Conservation (phyloP, 2,329 filamentous ascomycete species). For the Pezicula neosporulosa region DNA sequence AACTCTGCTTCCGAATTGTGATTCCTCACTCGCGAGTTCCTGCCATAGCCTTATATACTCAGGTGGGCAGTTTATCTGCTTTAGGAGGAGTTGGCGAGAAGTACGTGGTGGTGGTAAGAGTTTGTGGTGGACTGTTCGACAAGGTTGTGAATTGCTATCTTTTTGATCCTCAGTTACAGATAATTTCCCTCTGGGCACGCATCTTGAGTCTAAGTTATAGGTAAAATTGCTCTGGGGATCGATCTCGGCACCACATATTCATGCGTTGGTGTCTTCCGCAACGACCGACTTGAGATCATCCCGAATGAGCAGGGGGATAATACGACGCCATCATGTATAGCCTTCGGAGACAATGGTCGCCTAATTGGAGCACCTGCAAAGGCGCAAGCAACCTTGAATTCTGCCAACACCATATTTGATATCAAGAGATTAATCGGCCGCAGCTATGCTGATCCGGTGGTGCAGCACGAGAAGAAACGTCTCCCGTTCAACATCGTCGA, state of each 20-base stretch:
- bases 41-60: too few species aligned
- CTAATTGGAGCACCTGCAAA: conserved; percentile 12
- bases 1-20: too few species aligned
- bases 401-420: conserved; percentile 10
- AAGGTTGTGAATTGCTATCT: too few species aligned
- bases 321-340: conserved; percentile 12
- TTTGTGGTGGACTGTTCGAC: too few species aligned
- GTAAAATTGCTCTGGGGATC: conserved; percentile 9
- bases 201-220: too few species aligned
- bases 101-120: too few species aligned
- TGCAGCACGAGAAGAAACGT: conserved; percentile 1
- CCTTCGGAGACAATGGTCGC: conserved; percentile 7
- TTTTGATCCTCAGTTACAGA: too few species aligned
- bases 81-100: too few species aligned
- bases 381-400: conserved; percentile 5
- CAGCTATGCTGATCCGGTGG: conserved; percentile 3
- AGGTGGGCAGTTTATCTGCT: too few species aligned
- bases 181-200: too few species aligned
- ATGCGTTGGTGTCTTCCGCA: conserved; percentile 3
- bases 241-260: conserved; percentile 8
- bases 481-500: conserved; percentile 7
- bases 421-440: conserved; percentile 7
- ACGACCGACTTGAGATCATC: conserved; percentile 6
- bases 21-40: too few species aligned
- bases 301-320: conserved; percentile 10